Conservation (phyloP, 306 rosid genomes). For the Quercus variabilis region DNA sequence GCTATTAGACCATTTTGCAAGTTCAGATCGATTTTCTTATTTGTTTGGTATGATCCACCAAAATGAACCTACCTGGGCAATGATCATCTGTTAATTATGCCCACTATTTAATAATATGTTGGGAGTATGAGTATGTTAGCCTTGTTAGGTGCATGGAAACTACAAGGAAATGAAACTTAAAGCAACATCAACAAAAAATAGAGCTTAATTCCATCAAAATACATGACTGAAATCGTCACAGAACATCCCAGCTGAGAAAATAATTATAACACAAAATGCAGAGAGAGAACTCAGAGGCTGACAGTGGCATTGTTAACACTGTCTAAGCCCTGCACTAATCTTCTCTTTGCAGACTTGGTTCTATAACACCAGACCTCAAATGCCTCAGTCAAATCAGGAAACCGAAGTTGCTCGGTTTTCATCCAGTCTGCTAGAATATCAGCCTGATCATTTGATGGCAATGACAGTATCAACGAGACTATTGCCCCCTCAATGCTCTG, state of each 20-base stretch:
- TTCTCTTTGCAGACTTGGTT: slow-evolving; percentile 84
- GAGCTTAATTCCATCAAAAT: background rate
- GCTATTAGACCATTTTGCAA: background rate
- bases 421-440: slow-evolving; percentile 91
- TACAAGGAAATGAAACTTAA: background rate
- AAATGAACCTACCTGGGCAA: background rate
- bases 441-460: slow-evolving; percentile 94
- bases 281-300: slow-evolving; percentile 24
- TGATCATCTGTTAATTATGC: background rate
- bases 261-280: background rate
- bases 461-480: slow-evolving; percentile 59
- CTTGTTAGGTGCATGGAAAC: background rate
- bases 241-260: background rate
- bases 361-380: slow-evolving; percentile 95
- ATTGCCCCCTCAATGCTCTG: slow-evolving; percentile 83
- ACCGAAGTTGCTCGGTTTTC: slow-evolving; percentile 47
- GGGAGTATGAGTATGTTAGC: background rate
- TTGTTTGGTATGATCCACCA: background rate
- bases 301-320: slow-evolving; percentile 32
- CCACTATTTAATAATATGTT: background rate
- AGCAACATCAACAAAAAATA: background rate
- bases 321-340: slow-evolving; percentile 63
- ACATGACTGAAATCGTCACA: background rate
- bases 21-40: background rate
- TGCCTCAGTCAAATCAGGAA: slow-evolving; percentile 85